Evolutionary conservation across 495 filamentous ascomycete genomes (phyloP).

Genomic region (Xylaria flabelliformis): DNA sequence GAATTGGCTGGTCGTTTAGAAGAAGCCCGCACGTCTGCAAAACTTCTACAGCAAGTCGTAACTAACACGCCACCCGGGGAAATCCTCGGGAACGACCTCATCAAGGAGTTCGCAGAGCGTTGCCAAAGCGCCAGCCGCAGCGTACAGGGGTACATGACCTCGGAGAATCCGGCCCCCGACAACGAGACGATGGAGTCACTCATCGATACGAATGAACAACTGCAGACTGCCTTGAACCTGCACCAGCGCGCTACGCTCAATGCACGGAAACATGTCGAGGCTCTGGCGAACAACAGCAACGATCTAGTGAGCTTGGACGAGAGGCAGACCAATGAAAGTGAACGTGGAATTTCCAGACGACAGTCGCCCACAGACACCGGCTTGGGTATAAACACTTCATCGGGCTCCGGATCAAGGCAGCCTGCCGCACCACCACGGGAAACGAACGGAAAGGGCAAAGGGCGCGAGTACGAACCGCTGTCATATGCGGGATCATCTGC

Average conservation of each 20-base stretch:
- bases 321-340: conserved; percentile 33
- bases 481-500: conserved; percentile 35
- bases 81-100: conserved; percentile 79
- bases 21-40: conserved; percentile 88
- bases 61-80: conserved; percentile 81
- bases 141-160: conserved; percentile 83
- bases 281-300: conserved; percentile 27
- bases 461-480: conserved; percentile 34
- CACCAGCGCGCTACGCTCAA: conserved; percentile 82
- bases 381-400: conserved; percentile 18
- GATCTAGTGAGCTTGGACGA: conserved; percentile 34
- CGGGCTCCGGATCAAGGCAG: conserved; percentile 17
- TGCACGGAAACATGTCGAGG: conserved; percentile 61
- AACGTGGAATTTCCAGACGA: conserved; percentile 25
- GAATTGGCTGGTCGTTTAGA: conserved; percentile 85
- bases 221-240: conserved; percentile 75
- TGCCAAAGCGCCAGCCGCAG: conserved; percentile 78
- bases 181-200: conserved; percentile 90
- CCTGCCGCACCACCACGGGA: conserved; percentile 35
- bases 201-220: conserved; percentile 92
- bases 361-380: conserved; percentile 21
- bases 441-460: conserved; percentile 53
- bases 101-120: conserved; percentile 90
- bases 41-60: conserved; percentile 86
- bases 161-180: conserved; percentile 79